Evolutionary conservation across 1,284 basidiomycete species (phyloP), one percentile per base, ranked within the genome.

Genomic region (Exobasidium cylindrosporum): DNA sequence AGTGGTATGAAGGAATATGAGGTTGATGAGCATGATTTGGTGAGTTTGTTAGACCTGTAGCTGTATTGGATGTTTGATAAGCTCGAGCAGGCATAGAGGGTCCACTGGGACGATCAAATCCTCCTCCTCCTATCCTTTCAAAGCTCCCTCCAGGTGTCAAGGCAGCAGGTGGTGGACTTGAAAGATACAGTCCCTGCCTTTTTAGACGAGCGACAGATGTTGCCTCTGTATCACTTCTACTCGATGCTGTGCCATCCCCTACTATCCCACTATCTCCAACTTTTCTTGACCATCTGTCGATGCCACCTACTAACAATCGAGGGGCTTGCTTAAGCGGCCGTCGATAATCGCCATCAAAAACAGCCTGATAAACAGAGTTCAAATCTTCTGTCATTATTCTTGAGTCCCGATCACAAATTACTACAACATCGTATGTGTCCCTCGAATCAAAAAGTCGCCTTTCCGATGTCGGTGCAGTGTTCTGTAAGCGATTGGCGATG

Each of bases 341-440:
- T 13, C 44, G 21, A 30, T 70, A 76, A 56, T 73, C 73, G 56
- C 64, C 68, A 55, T 76, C 73, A 54, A 72, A 73, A 60, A 76
- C 70, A 28, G 21, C n/a, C 13, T 28, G n/a, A 28, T 50, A 50
- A 13, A 50, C 21, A 14, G 13, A 13, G 26, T 14, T 50, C 21
- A 50, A 28, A 3, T 28, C 47, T 21, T 50, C 26, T 14, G 21
- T 50, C 26, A 28, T 28, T 23, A 82, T 81, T 29, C 84, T 83
- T 1, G 91, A 92, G 4, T 83, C 81, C 49, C 86, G 81, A 79
- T 98, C 94, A 79, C 92, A 93, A 1, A 97, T 82, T 10, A 90
- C 90, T n/a, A 97, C 86, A 14, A 96, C 81, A 70, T 97, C 93
- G 79, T 90, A 96, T 70, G 88, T 88, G 75, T 92, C 86, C 29